Conservation (phyloP, 805 yeast genomes). For the Ogataea wickerhamii region DNA sequence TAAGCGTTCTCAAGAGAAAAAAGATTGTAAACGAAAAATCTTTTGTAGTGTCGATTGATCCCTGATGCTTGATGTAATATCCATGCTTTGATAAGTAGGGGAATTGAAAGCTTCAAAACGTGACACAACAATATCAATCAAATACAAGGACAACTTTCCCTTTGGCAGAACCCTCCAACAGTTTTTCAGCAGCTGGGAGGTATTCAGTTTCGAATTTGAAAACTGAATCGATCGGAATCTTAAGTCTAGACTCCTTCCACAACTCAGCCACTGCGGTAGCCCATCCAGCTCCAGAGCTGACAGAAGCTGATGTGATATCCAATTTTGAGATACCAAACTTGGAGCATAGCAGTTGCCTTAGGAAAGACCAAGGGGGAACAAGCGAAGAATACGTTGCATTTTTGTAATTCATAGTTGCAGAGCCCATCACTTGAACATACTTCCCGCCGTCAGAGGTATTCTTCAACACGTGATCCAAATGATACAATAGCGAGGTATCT, state of each 20-base stretch:
- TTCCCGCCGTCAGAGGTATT: constrained; percentile 44
- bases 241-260: constrained; percentile 42
- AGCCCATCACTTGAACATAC: constrained; percentile 58
- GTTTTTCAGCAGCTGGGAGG: constrained; percentile 46
- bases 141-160: constrained; percentile 61
- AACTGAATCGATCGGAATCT: constrained; percentile 52
- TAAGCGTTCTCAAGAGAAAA: too few species aligned
- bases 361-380: constrained; percentile 20
- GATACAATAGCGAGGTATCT: constrained; percentile 43
- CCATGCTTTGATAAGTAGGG: too few species aligned
- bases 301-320: constrained; percentile 5
- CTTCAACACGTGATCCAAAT: constrained; percentile 42
- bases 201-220: constrained; percentile 44
- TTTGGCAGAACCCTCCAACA: constrained; percentile 46
- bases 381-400: constrained; percentile 24
- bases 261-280: constrained; percentile 38
- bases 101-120: too few species aligned
- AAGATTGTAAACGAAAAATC: too few species aligned
- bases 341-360: constrained; percentile 10
- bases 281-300: constrained; percentile 13
- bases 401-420: constrained; percentile 38
- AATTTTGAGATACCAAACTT: constrained; percentile 16
- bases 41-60: too few species aligned
- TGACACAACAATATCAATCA: too few species aligned
- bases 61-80: too few species aligned